Base-by-base conservation (phyloP, 768 basidiomycete species). In the Agrocybe pediades region DNA sequence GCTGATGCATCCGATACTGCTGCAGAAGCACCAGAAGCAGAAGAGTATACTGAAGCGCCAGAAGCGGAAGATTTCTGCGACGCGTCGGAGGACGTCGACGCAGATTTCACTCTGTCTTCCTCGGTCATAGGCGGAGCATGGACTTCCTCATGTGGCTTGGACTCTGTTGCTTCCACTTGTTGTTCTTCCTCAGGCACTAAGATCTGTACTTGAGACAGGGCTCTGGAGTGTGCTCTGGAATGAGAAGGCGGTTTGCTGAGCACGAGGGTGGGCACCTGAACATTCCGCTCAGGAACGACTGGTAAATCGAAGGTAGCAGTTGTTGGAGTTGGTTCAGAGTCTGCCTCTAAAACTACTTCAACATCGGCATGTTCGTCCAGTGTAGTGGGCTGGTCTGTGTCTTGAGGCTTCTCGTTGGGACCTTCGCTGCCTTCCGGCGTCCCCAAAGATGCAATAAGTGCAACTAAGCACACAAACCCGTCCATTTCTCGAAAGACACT, bases 401-500 rank as follows among this genome's bases (percentile, higher is more conserved):
- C n/a, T n/a, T n/a, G n/a, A n/a, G n/a, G n/a, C n/a, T n/a, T n/a
- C n/a, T n/a, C n/a, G n/a, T n/a, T n/a, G n/a, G n/a, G n/a, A n/a
- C n/a, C n/a, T n/a, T 36, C 33, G 11, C 33, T 36, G 33, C 11
- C n/a, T 36, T 36, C 33, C 11, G n/a, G 13, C 60, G 21, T 73
- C 71, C 48, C 78, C 67, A 88, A 68, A 0, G 82, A 83, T 1
- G 89, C 87, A 3, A 94, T 73, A 25, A 88, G 77, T 60, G 83
- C 88, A 71, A 92, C 84, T 26, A 92, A 71, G 9, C 84, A 80
- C 17, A 92, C 73, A 65, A 92, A 92, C 0, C 92, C 92, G 56
- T 93, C 92, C 62, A 88, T 74, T 62, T 92, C 88, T 4, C 92
- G 78, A 67, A 94, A 93, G 17, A 86, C 84, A 51, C 87, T 85